phyloP scores from a whole-genome alignment of 1,284 basidiomycete genomes.

The Rhodotorula sp. region DNA sequence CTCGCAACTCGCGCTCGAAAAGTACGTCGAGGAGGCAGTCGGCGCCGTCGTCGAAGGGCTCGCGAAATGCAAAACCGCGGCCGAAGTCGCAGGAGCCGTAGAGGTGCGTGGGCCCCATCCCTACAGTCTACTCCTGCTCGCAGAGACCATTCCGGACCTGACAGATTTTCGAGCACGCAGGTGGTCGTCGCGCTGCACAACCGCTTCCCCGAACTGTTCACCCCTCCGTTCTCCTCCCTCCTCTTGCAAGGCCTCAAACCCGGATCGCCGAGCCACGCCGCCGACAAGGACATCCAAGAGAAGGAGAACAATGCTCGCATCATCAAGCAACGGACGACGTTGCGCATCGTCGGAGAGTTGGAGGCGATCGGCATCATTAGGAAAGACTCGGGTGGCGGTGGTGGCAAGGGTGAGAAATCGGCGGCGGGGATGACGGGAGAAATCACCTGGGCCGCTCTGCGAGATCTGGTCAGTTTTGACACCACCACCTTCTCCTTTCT shows the following conservation, averaged over 20 bases:
- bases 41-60: slow-evolving; percentile 84
- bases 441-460: slow-evolving; percentile 49
- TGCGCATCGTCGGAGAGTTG: slow-evolving; percentile 85
- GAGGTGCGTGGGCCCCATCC: slow-evolving; percentile 61
- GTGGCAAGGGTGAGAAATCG: slow-evolving; percentile 12
- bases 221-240: slow-evolving; percentile 65
- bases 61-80: slow-evolving; percentile 76
- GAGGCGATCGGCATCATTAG: slow-evolving; percentile 71
- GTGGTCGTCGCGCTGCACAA: slow-evolving; percentile 85
- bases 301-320: slow-evolving; percentile 85
- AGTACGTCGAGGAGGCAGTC: slow-evolving; percentile 93
- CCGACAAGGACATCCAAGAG: slow-evolving; percentile 78
- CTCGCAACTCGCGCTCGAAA: slow-evolving; percentile 82
- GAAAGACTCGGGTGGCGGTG: slow-evolving; percentile 24
- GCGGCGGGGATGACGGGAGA: slow-evolving; percentile 19
- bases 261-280: slow-evolving; percentile 51
- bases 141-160: no score
- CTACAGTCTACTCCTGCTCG: no score
- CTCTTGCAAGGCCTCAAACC: slow-evolving; percentile 68
- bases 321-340: slow-evolving; percentile 74
- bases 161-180: slow-evolving; percentile 51
- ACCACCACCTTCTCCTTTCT: no score
- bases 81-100: slow-evolving; percentile 85
- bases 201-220: slow-evolving; percentile 78
- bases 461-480: slow-evolving; percentile 60